These are phyloP conservation scores for Fusarium sp. DNA, from an alignment of 2,329 filamentous ascomycete genomes.

Conservation along the genomic window DNA sequence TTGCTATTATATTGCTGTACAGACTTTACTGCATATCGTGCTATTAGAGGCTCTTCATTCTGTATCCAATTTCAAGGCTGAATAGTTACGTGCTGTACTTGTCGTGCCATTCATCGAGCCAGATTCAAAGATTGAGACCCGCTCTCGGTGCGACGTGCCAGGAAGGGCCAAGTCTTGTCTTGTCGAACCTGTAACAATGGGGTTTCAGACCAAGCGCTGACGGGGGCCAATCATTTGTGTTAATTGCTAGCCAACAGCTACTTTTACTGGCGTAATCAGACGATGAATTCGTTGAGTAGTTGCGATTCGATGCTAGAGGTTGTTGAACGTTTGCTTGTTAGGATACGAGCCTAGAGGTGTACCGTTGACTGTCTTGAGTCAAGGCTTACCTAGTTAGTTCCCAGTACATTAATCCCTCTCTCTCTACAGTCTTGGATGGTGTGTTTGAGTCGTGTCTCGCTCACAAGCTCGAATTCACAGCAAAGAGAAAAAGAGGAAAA, in stretches of 20 bases:
- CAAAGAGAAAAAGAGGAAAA: neutral
- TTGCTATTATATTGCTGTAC: neutral
- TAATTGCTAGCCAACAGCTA: constrained; percentile 1
- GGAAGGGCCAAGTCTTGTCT: constrained; percentile 35
- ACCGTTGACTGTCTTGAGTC: neutral
- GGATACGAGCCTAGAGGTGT: too few relatives aligned
- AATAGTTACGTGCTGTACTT: constrained; percentile 10
- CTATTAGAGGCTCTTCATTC: too few relatives aligned
- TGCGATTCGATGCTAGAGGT: neutral
- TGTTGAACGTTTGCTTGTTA: neutral
- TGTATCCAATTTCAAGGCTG: neutral
- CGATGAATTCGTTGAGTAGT: constrained; percentile 2
- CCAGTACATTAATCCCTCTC: too few relatives aligned
- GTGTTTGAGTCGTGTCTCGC: constrained; percentile 31
- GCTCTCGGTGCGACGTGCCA: constrained; percentile 33
- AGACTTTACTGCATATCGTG: too few relatives aligned
- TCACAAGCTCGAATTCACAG: constrained; percentile 3
- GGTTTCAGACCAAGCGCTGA: constrained; percentile 37
- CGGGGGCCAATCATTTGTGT: constrained; percentile 23
- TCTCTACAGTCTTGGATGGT: too few relatives aligned
- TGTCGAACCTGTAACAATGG: constrained; percentile 45
- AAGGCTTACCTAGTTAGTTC: too few relatives aligned
- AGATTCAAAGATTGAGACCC: constrained; percentile 15
- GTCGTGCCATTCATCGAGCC: constrained; percentile 20
- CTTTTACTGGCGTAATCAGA: constrained; percentile 10